Evolutionary conservation across 73 alveolate genomes (phyloP), one percentile per base, ranked within the genome.

Genomic region (Paramecium primaurelia): DNA sequence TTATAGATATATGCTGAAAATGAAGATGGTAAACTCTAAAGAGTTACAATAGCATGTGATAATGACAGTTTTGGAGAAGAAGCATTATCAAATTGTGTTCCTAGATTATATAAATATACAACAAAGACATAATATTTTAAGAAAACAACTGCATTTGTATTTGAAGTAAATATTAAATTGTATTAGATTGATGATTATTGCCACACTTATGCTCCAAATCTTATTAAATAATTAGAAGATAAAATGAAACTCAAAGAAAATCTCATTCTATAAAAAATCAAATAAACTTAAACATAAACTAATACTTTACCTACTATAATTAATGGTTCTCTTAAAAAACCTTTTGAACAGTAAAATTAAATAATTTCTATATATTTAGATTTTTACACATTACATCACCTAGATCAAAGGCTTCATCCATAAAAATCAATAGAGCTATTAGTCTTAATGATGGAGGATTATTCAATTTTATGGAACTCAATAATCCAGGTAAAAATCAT

Each of bases 51-150:
- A 1, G 77, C 75, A 4, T 80, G 77, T 80, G 71, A 80, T 4
- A 47, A 44, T 32, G 91, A 80, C 30, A 80, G 91, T 80, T 80
- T 80, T 47, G 91, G 91, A 6, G 91, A 80, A 44, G 91, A 80
- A 26, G 22, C 64, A 14, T 42, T 80, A 8, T 12, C 58, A 12
- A 26, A 6, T 10, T 16, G 22, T 11, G 22, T 54, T 22, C 36
- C 69, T 22, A 64, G 84, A 64, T 8, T 22, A 44, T 80, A 80
- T 47, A 80, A 80, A 11, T 80, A 80, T 36, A 80, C 91, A 32
- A 51, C 91, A 20, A 80, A 49, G 30, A 80, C 91, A 8, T 49
- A 40, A 45, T 49, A 80, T 45, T 80, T 38, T 26, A 40, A 47
- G 71, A 42, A 28, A 47, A 80, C 91, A 6, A 80, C 9, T 0